These are phyloP conservation scores for Claviceps monticola DNA, from an alignment of 2,329 filamentous ascomycete genomes.

Conservation along the genomic window DNA sequence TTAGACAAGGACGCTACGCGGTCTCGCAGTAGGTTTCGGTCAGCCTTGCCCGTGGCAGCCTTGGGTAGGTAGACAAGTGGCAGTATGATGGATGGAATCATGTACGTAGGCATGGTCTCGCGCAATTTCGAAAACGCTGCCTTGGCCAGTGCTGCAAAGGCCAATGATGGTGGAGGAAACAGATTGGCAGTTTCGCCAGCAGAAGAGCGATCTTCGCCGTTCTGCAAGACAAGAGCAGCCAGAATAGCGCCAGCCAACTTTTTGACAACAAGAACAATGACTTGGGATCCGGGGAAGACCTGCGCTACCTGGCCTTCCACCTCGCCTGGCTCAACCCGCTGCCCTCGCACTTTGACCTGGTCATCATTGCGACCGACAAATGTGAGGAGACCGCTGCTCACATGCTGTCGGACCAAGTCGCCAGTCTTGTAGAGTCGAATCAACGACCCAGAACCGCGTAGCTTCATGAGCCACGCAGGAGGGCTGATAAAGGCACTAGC, in stretches of 20 bases:
- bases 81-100: neutral
- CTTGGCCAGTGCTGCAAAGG: neutral
- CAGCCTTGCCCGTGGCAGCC: neutral
- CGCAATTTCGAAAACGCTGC: neutral
- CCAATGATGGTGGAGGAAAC: neutral
- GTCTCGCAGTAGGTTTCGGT: neutral
- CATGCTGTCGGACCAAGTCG: slow-evolving; percentile 4
- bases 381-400: slow-evolving; percentile 2
- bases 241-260: neutral
- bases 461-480: slow-evolving; percentile 1
- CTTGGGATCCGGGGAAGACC: neutral
- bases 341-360: slow-evolving; percentile 7
- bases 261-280: neutral
- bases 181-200: too few relatives aligned
- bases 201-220: neutral
- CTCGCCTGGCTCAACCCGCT: slow-evolving; percentile 9
- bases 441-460: neutral
- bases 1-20: neutral
- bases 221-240: neutral
- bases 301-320: slow-evolving; percentile 3
- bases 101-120: neutral
- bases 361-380: slow-evolving; percentile 5
- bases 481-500: slow-evolving; percentile 3
- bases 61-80: neutral
- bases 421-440: slow-evolving; percentile 4